Evolutionary conservation across 2,329 filamentous ascomycete genomes (phyloP), one percentile per base, ranked within the genome.

Genomic region (Arthrinium phaeospermum): DNA sequence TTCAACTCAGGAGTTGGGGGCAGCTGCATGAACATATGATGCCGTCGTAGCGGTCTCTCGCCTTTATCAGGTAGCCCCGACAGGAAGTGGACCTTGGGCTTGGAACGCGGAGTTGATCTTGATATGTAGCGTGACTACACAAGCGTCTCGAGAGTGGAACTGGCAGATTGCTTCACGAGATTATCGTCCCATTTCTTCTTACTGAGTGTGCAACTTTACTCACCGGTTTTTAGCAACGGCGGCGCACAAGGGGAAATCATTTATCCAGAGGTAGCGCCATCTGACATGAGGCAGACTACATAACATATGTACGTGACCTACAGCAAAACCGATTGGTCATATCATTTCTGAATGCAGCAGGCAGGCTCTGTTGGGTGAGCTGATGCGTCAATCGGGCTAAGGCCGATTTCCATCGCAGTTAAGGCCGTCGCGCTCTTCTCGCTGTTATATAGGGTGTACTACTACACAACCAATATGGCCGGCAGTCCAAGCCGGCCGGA

Each of bases 1-100:
- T 57, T 34, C 27, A 61, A 37, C 16, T 6, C 12, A 22, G 30
- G 53, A 8, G 7, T n/a, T 37, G 16, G 30, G 30, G 30, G 30
- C 16, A 37, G 30, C 30, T 37, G n/a, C 53, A 12, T 8, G 22
- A 41, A 41, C 57, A 41, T 41, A 24, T n/a, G 3, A 34, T 24
- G 34, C 14, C 16, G 34, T n/a, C 16, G 22, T 64, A 41, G 57
- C 16, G 34, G 10, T 41, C 41, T 41, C 57, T 64, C 57, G 57
- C 30, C 57, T 13, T 64, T 41, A n/a, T 61, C 12, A 64, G 57
- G 57, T 24, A 64, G 57, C 34, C 41, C 57, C 57, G 57, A 64
- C 57, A 41, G 57, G 4, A 64, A 64, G 57, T 64, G 57, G 57
- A 22, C 34, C 57, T 64, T 41, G 57, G 22, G 7, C 34, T 41